Conservation (phyloP, 495 filamentous ascomycete species). For the Penicillium paxilli region DNA sequence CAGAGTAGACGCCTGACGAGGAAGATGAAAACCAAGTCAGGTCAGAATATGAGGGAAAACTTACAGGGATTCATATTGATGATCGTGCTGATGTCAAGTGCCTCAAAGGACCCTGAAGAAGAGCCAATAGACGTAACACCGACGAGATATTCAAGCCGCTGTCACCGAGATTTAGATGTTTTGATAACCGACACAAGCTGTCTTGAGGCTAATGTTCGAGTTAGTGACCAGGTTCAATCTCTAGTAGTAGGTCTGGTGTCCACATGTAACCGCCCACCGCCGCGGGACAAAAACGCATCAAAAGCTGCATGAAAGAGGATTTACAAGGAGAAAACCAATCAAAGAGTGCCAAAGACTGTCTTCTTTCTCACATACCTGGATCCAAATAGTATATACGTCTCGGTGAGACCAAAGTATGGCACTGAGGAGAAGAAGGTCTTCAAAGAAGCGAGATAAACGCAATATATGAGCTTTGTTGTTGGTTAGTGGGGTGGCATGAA, state of each 20-base stretch:
- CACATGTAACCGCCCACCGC: slow-evolving; percentile 6
- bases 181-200: slow-evolving; percentile 9
- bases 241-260: neutral
- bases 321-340: neutral
- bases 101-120: slow-evolving; percentile 25
- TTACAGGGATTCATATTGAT: slow-evolving; percentile 32
- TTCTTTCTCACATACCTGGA: neutral
- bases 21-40: neutral
- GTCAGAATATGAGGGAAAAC: slow-evolving; percentile 10
- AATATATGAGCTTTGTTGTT: neutral
- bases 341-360: neutral
- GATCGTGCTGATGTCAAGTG: slow-evolving; percentile 21
- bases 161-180: slow-evolving; percentile 16
- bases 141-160: slow-evolving; percentile 16
- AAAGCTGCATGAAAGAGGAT: neutral
- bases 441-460: neutral
- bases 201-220: slow-evolving; percentile 12
- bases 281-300: neutral
- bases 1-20: slow-evolving; percentile 4
- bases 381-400: neutral
- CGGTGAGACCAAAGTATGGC: neutral
- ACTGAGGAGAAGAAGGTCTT: neutral
- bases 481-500: neutral
- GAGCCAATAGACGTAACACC: slow-evolving; percentile 19
- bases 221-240: slow-evolving; percentile 17